Base-by-base conservation (phyloP, 2,329 filamentous ascomycete species). In the Ophiostoma novo-ulmi region DNA sequence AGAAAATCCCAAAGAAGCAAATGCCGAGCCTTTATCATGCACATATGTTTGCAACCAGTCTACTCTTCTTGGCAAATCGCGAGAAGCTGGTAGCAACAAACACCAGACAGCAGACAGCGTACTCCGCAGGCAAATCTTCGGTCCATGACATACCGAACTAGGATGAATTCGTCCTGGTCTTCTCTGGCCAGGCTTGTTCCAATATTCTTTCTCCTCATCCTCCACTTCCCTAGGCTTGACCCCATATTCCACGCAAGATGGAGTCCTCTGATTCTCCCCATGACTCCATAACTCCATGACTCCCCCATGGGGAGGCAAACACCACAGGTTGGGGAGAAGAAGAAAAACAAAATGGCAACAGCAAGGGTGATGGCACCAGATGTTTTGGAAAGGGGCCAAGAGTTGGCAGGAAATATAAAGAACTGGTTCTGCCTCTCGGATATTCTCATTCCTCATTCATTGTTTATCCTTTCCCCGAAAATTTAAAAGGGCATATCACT, bases 91-190 rank as follows among this genome's bases (percentile, higher is more conserved):
- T 20, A 17, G 20, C 17, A 48, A 3, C 1, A 20, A 1, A n/a
- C n/a, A n/a, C n/a, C n/a, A n/a, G n/a, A n/a, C n/a, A n/a, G 17
- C 3, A 31, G 39, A n/a, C 17, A 20, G 58, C 4, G 13, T 63
- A 31, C 58, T 63, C 5, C 14, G 58, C 58, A 58, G 58, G 58
- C 58, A 35, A 8, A 63, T 63, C 35, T 63, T 63, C 58, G 58
- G 58, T 35, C 11, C 26, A 36, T 63, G 26, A 63, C 58, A 35
- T 7, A 14, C 11, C 58, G 58, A 63, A 63, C 26, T 35, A 31
- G 26, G 22, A 63, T 31, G 26, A 7, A 14, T 35, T 13, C 35
- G 26, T 63, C 26, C 3, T 35, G 26, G 22, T 26, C 13, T 20
- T 35, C 26, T 26, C 26, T 26, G 22, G n/a, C 48, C 48, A n/a